Conservation (phyloP, 2,329 filamentous ascomycete species). For the Exophiala phaeomuriformis region DNA sequence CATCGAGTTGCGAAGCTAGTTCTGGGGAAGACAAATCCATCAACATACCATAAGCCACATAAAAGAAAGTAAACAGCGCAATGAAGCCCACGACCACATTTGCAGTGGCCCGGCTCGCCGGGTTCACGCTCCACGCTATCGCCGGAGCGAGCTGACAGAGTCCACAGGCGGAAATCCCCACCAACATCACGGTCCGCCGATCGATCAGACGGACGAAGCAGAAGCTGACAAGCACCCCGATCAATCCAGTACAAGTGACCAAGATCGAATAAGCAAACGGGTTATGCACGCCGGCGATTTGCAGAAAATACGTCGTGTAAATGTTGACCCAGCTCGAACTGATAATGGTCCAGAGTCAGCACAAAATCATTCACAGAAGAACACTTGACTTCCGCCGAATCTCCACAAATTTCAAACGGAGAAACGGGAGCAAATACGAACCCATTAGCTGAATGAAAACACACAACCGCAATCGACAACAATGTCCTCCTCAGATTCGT, state of each 20-base stretch:
- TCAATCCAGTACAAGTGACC: slow-evolving; percentile 16
- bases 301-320: slow-evolving; percentile 13
- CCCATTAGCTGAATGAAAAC: slow-evolving; percentile 19
- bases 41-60: slow-evolving; percentile 15
- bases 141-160: slow-evolving; percentile 16
- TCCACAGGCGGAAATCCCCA: slow-evolving; percentile 13
- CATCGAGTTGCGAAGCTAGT: too few relatives aligned
- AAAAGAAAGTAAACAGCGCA: slow-evolving; percentile 17
- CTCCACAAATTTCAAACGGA: too few relatives aligned
- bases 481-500: slow-evolving; percentile 14
- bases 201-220: slow-evolving; percentile 19
- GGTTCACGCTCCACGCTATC: slow-evolving; percentile 14
- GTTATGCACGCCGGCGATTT: slow-evolving; percentile 13
- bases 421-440: background rate
- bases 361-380: background rate
- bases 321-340: slow-evolving; percentile 18
- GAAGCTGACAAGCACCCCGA: slow-evolving; percentile 16
- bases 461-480: slow-evolving; percentile 17
- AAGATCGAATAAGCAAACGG: slow-evolving; percentile 15
- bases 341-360: background rate
- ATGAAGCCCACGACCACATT: slow-evolving; percentile 16
- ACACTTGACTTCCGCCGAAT: too few relatives aligned
- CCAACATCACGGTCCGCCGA: slow-evolving; percentile 11
- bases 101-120: slow-evolving; percentile 8
- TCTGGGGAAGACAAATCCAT: background rate